Evolutionary conservation across 2,329 filamentous ascomycete genomes (phyloP).

Genomic region (Sporothrix globosa): DNA sequence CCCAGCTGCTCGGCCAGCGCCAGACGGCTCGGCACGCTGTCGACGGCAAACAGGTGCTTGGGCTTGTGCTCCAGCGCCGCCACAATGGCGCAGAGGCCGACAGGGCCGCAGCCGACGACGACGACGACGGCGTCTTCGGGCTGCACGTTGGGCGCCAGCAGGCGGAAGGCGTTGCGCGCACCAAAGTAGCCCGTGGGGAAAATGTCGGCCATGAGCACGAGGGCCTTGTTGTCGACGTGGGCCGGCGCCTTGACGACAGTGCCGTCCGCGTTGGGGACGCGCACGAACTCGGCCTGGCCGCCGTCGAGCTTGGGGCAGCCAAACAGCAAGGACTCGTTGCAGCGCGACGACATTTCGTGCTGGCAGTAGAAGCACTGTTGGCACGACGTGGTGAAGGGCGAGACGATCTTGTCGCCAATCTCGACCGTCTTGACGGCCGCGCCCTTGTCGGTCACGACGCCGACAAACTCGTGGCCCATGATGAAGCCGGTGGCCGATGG

Average conservation of each 20-base stretch:
- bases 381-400: constrained; percentile 81
- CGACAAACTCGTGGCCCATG: constrained; percentile 87
- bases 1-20: constrained; percentile 73
- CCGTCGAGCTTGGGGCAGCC: constrained; percentile 72
- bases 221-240: constrained; percentile 70
- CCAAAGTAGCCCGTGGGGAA: constrained; percentile 88
- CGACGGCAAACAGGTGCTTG: constrained; percentile 75
- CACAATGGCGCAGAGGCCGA: constrained; percentile 81
- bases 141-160: constrained; percentile 56
- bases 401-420: constrained; percentile 77
- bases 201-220: constrained; percentile 91
- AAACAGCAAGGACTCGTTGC: constrained; percentile 70
- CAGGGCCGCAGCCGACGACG: constrained; percentile 81
- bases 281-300: constrained; percentile 79
- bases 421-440: constrained; percentile 68
- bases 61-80: constrained; percentile 76
- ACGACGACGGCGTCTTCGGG: constrained; percentile 71
- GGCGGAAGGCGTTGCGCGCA: constrained; percentile 73
- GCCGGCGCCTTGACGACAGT: constrained; percentile 76
- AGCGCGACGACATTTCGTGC: constrained; percentile 75
- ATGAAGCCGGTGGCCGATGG: constrained; percentile 65
- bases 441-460: constrained; percentile 70
- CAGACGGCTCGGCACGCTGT: constrained; percentile 74
- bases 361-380: constrained; percentile 83
- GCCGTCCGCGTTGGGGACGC: constrained; percentile 78